Percentiles rank a stretch among this genome's conserved stretches.
phyloP scores from a whole-genome alignment of 1,139 yeast genomes.

The Eremothecium sinecaudum region DNA sequence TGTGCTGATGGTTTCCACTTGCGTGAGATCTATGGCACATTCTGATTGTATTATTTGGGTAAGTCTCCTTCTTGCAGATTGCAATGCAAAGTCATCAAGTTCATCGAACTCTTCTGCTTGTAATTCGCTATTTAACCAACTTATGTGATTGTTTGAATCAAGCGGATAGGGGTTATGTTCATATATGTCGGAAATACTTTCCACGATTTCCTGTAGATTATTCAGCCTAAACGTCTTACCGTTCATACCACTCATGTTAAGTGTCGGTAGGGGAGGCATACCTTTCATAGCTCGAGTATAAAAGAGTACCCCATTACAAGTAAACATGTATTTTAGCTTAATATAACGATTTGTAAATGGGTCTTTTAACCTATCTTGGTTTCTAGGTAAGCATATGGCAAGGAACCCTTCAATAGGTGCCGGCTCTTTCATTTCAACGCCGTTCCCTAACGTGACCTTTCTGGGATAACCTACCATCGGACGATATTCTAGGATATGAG shows the following conservation, averaged over 20 bases:
- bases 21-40: slow-evolving; percentile 51
- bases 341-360: slow-evolving; percentile 25
- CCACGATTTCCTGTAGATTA: slow-evolving; percentile 17
- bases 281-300: slow-evolving; percentile 48
- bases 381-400: slow-evolving; percentile 44
- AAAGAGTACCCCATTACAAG: slow-evolving; percentile 53
- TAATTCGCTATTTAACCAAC: slow-evolving; percentile 45
- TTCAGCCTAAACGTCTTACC: slow-evolving; percentile 22
- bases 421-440: slow-evolving; percentile 40
- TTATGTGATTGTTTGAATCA: slow-evolving; percentile 42
- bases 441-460: slow-evolving; percentile 19
- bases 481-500: slow-evolving; percentile 31
- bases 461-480: slow-evolving; percentile 41
- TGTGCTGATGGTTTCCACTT: slow-evolving; percentile 29
- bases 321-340: slow-evolving; percentile 51
- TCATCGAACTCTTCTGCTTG: slow-evolving; percentile 36
- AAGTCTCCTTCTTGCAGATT: slow-evolving; percentile 55
- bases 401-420: slow-evolving; percentile 69
- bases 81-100: slow-evolving; percentile 49
- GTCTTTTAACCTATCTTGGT: slow-evolving; percentile 8
- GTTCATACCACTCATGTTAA: slow-evolving; percentile 25
- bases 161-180: slow-evolving; percentile 45
- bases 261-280: slow-evolving; percentile 49
- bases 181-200: slow-evolving; percentile 34
- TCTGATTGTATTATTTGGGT: slow-evolving; percentile 49